Evolutionary conservation across 2,329 filamentous ascomycete species (phyloP), one percentile per base, ranked within the genome.

Genomic region (Akanthomyces uredinophilus): DNA sequence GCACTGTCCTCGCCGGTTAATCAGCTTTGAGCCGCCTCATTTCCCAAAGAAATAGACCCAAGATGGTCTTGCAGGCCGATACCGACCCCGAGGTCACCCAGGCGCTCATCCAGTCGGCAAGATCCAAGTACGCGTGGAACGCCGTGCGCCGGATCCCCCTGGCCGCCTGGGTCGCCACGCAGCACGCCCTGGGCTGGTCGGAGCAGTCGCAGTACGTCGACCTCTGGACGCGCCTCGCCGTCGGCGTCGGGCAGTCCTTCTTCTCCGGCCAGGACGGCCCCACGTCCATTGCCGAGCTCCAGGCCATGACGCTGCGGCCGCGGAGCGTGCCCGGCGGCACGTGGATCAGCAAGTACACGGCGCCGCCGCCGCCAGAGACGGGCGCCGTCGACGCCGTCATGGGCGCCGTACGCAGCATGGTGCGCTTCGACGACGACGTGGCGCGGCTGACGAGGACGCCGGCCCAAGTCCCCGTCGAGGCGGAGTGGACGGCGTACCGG

Each of bases 401-500:
- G 65, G 75, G 75, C 35, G 83, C 82, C 4, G 84, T 92, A 50
- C 63, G 67, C 20, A 64, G 67, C 32, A 67, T 75, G 70, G 46
- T 59, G 41, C 63, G 47, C 51, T 63, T 37, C 32, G 64, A 55
- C 16, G 62, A 62, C 58, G 63, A 47, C 32, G 32, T 11, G 14
- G 52, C 64, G 53, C 65, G 39, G 46, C 52, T 70, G 14, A 63
- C 64, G n/a, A 63, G 41, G 18, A 50, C 83, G 63, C 87, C 88
- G 1, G 81, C 81, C 0, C 70, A 86, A 1, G 71, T 75, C 2
- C 75, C 83, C 20, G 80, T 91, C 5, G 84, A 91, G 71, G 88
- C 85, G 27, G 90, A 94, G 72, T 93, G 90, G 90, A 90, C 87
- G 4, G 88, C 89, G 0, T 88, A 88, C 72, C 80, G 90, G 27